Conservation (phyloP, 768 basidiomycete species). For the Austroboletus festivus region DNA sequence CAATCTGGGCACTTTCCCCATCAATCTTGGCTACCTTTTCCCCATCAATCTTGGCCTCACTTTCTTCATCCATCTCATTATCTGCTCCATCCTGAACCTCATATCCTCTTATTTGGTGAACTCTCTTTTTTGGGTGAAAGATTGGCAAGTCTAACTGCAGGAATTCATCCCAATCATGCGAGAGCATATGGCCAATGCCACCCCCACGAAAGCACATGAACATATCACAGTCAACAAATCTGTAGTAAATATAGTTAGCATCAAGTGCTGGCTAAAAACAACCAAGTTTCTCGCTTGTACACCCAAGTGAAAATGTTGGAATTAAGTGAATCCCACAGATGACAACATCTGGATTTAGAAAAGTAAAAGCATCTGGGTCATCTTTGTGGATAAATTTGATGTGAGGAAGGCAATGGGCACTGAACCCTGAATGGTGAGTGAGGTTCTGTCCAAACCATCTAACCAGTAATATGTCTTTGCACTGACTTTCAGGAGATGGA, state of each 20-base stretch:
- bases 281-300: conserved; percentile 9
- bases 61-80: no score
- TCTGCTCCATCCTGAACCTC: no score
- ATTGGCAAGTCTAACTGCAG: not conserved
- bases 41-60: no score
- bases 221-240: not conserved
- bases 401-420: not conserved
- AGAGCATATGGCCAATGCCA: not conserved
- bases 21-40: no score
- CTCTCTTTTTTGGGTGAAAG: not conserved
- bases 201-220: not conserved
- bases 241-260: not conserved
- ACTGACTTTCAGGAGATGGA: not conserved
- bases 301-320: conserved; percentile 18
- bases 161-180: not conserved
- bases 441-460: conserved; percentile 16
- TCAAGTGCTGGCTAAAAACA: conserved; percentile 1
- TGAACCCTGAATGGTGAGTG: not conserved
- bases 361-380: conserved; percentile 12
- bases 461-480: conserved; percentile 30
- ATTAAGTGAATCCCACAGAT: conserved; percentile 13
- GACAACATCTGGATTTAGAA: conserved; percentile 11
- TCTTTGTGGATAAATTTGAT: not conserved
- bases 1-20: no score
- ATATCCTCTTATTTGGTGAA: no score